These are phyloP conservation scores for Elaeis guineensis DNA, from an alignment of 176 grass and related monocot genomes.

Conservation along the genomic window DNA sequence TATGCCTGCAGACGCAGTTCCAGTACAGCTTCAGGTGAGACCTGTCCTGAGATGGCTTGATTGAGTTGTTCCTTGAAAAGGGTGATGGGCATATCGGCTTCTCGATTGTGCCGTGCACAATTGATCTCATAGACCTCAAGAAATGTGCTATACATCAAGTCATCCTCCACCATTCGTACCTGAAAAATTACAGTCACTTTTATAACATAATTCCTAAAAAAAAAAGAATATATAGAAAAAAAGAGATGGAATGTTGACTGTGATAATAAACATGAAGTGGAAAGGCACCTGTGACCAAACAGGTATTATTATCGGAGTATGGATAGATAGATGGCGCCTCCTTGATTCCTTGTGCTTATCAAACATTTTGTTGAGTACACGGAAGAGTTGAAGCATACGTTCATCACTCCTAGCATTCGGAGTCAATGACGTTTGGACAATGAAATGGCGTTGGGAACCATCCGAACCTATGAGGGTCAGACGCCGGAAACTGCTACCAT, in stretches of 20 bases:
- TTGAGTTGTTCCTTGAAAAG: constrained; percentile 98
- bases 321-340: constrained; percentile 70
- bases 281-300: constrained; percentile 89
- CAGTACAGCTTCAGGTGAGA: constrained; percentile 80
- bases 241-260: not conserved
- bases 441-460: constrained; percentile 98
- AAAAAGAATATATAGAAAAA: constrained; percentile 8
- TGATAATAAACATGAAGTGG: not conserved
- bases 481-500: constrained; percentile 91
- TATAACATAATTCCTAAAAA: not conserved
- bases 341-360: constrained; percentile 99
- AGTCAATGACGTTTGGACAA: constrained; percentile 96
- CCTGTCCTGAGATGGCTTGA: constrained; percentile 89
- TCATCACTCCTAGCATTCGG: constrained; percentile 99
- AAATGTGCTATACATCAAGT: constrained; percentile 98
- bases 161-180: constrained; percentile 99
- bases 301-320: constrained; percentile 99
- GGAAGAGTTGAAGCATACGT: constrained; percentile 95
- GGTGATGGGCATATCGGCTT: constrained; percentile 94
- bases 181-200: constrained; percentile 27
- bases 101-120: constrained; percentile 87
- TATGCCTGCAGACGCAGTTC: constrained; percentile 93
- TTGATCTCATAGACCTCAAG: constrained; percentile 99
- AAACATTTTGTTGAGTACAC: constrained; percentile 97
- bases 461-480: constrained; percentile 96